These are phyloP conservation scores for Trypanosoma caninum DNA, from an alignment of 208 protist genomes.

Conservation along the genomic window DNA sequence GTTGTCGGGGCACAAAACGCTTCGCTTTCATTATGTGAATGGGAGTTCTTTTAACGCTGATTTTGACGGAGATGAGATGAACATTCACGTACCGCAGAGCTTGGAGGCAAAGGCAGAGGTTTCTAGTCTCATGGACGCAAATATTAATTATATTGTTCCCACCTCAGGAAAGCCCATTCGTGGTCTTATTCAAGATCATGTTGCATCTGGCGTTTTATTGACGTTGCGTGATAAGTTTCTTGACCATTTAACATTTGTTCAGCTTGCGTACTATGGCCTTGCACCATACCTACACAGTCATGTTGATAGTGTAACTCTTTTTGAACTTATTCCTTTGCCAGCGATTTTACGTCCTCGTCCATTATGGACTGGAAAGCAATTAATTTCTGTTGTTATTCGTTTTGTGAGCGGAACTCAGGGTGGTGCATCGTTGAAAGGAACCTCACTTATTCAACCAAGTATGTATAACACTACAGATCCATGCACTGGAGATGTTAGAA, in stretches of 20 bases:
- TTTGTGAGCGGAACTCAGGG: conserved; percentile 63
- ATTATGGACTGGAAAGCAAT: conserved; percentile 98
- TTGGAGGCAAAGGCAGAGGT: conserved; percentile 94
- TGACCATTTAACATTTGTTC: conserved; percentile 85
- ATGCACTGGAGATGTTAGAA: conserved; percentile 22
- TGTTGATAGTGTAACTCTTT: conserved; percentile 48
- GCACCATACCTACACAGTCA: conserved; percentile 71
- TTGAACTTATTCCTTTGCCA: conserved; percentile 85
- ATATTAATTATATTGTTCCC: conserved; percentile 96
- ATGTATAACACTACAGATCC: conserved; percentile 66
- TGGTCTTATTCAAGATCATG: conserved; percentile 99
- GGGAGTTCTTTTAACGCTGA: conserved; percentile 99
- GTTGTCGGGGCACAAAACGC: conserved; percentile 92
- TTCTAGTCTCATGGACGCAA: conserved; percentile 91
- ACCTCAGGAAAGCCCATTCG: conserved; percentile 97
- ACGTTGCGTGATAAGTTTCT: conserved; percentile 97
- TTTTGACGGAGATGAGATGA: conserved; percentile 99
- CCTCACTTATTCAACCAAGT: conserved; percentile 78
- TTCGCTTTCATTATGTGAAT: conserved; percentile 99
- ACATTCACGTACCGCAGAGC: conserved; percentile 99
- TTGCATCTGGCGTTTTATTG: conserved; percentile 96
- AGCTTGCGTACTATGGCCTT: conserved; percentile 93
- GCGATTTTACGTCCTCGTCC: conserved; percentile 93
- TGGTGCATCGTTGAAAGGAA: conserved; percentile 85
- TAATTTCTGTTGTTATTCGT: conserved; percentile 89